phyloP scores from a whole-genome alignment of 176 grass and related monocot genomes.

The Eleusine coracana region DNA sequence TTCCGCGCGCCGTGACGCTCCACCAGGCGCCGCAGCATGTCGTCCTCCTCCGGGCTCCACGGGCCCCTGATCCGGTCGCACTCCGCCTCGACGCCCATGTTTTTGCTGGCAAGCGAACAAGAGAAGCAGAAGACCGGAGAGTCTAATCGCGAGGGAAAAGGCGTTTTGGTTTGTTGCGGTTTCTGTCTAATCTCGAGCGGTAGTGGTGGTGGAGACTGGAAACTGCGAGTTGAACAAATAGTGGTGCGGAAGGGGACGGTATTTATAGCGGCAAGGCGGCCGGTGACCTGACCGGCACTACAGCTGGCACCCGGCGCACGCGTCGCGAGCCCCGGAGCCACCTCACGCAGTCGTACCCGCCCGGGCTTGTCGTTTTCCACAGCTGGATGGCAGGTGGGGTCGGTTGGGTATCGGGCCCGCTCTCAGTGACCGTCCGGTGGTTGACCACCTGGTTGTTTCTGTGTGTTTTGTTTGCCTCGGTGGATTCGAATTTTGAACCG shows the following conservation, averaged over 20 bases:
- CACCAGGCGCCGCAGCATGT: constrained; percentile 70
- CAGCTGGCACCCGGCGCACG: constrained; percentile 34
- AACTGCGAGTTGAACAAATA: not conserved
- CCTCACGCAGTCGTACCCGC: constrained; percentile 33
- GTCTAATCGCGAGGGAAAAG: not conserved
- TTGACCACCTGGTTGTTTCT: not conserved
- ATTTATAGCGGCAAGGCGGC: constrained; percentile 48
- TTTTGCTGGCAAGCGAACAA: not conserved
- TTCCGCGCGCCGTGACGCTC: constrained; percentile 78
- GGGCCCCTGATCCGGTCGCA: constrained; percentile 72
- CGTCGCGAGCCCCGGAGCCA: constrained; percentile 17
- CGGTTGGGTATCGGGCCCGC: accelerated
- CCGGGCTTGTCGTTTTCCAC: constrained; percentile 34
- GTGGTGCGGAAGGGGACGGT: constrained; percentile 10
- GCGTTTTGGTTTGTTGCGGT: constrained; percentile 25
- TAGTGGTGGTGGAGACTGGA: not conserved
- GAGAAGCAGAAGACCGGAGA: not conserved
- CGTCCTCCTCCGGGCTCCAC: constrained; percentile 94
- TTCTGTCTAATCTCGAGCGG: not conserved
- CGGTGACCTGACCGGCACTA: constrained; percentile 45
- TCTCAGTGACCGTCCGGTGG: accelerated
- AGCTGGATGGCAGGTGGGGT: not conserved
- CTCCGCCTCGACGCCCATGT: constrained; percentile 23
- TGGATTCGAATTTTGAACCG: constrained; percentile 58
- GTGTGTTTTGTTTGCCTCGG: not conserved